Evolutionary conservation across 495 filamentous ascomycete genomes (phyloP), one percentile per base, ranked within the genome.

Genomic region (Melanomma pulvis-pyrius): DNA sequence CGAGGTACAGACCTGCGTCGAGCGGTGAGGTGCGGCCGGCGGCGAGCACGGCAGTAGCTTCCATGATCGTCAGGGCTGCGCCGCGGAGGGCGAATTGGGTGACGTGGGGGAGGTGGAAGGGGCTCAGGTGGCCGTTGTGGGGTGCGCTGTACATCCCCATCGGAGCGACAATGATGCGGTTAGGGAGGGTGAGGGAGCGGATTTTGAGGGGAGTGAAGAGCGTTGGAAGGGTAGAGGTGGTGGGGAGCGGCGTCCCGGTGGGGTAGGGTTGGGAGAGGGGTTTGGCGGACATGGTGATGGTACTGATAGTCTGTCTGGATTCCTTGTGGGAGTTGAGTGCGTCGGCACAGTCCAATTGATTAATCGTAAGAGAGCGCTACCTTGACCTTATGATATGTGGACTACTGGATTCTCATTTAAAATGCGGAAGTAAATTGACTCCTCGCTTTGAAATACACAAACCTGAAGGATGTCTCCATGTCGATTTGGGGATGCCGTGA

Each of bases 11-110:
- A 9, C 90, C 90, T 1, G 78, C 69, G 67, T 88, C 86, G 61
- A 89, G 79, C 0, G 90, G 90, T 1, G 89, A 87, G 76, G 92
- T 92, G 1, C 90, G 81, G 22, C 90, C 90, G 62, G 91, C 80
- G 8, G 90, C 80, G 0, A 79, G 71, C 11, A 93, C 88, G 24
- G 84, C 81, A 0, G 88, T 90, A 7, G 89, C 88, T 76, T 93
- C 90, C 26, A 92, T 82, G 65, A 91, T 85, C 49, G 83, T 71
- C 3, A 90, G 77, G 1, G 86, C 88, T 1, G 88, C 82, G 4
- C 90, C 90, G 51, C 30, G 32, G 7, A 55, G 19, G 1, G 34
- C 51, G 25, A 25, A 41, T 24, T 55, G 32, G 11, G 25, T 50
- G n/a, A 56, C n/a, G 19, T 48, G 41, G 4, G 28, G 19, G 3